Conservation (phyloP, 768 basidiomycete genomes). For the Suillus discolor region DNA sequence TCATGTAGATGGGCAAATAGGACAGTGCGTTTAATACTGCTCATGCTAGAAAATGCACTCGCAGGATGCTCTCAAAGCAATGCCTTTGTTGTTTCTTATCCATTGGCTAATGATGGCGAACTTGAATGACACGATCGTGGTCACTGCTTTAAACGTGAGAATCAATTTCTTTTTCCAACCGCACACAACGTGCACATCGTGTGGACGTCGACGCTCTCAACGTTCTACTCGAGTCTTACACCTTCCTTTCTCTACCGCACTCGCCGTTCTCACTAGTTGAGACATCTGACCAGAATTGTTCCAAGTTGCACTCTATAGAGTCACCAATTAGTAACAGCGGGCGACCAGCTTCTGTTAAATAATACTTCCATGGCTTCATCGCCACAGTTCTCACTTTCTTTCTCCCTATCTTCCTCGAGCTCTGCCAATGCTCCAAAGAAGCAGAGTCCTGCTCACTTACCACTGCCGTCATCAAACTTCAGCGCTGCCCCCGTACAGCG, state of each 20-base stretch:
- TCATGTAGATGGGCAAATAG: not conserved
- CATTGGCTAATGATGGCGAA: not conserved
- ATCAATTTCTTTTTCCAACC: not conserved
- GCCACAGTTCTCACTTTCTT: conserved; percentile 17
- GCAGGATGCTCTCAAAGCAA: not conserved
- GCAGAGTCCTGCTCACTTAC: conserved; percentile 16
- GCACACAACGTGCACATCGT: not conserved
- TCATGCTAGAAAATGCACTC: not conserved
- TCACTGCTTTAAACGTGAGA: not conserved
- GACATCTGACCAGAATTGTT: not conserved
- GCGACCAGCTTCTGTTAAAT: conserved; percentile 4
- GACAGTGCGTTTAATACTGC: not conserved
- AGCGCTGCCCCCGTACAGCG: conserved; percentile 18
- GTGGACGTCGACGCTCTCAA: not conserved
- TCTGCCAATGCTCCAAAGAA: conserved; percentile 8
- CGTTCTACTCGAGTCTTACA: not conserved
- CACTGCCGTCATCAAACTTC: conserved; percentile 19
- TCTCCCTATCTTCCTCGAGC: conserved; percentile 8
- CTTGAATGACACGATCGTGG: conserved; percentile 2
- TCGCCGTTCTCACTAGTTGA: not conserved
- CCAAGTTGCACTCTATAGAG: not conserved
- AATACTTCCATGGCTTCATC: conserved; percentile 13
- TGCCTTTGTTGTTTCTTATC: not conserved
- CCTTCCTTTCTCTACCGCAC: not conserved
- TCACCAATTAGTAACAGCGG: not conserved